Percentiles rank a stretch among this genome's conserved stretches.
These are phyloP conservation scores for Hagleromyces aurorensis DNA, from an alignment of 805 yeast genomes.

Conservation along the genomic window DNA sequence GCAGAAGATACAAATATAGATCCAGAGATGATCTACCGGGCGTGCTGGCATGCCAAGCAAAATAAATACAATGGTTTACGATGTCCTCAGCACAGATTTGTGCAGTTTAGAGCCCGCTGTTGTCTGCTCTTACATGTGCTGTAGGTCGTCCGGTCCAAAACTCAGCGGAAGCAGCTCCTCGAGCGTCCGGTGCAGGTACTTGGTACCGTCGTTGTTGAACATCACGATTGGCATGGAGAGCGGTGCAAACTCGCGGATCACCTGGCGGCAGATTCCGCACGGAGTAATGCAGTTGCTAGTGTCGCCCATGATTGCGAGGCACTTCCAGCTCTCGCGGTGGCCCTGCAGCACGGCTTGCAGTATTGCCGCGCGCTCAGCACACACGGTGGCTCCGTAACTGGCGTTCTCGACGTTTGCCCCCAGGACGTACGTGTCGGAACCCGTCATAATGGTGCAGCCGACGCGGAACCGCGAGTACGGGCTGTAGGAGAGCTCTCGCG, in stretches of 20 bases:
- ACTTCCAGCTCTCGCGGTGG: conserved; percentile 19
- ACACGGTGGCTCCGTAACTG: conserved; percentile 69
- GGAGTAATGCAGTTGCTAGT: conserved; percentile 59
- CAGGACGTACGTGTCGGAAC: conserved; percentile 37
- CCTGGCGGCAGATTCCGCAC: conserved; percentile 92
- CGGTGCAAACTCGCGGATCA: conserved; percentile 68
- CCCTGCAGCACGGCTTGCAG: conserved; percentile 41
- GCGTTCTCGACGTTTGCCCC: conserved; percentile 97
- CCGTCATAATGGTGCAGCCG: conserved; percentile 66
- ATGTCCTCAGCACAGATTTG: too few species aligned
- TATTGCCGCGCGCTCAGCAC: conserved; percentile 70
- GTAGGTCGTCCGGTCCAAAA: conserved; percentile 74
- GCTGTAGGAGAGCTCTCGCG: conserved; percentile 38
- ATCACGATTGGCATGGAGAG: conserved; percentile 53
- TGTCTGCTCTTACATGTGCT: too few species aligned
- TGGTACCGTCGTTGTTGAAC: conserved; percentile 50
- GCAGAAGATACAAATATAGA: too few species aligned
- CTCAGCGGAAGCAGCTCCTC: conserved; percentile 69
- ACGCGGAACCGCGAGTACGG: conserved; percentile 50
- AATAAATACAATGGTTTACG: too few species aligned
- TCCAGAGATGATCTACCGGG: too few species aligned
- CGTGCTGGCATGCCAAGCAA: too few species aligned
- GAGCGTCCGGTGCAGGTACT: conserved; percentile 39
- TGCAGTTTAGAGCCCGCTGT: too few species aligned
- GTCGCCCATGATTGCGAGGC: conserved; percentile 26